phyloP scores from a whole-genome alignment of 805 yeast genomes.

The Cyberlindnera maritima region DNA sequence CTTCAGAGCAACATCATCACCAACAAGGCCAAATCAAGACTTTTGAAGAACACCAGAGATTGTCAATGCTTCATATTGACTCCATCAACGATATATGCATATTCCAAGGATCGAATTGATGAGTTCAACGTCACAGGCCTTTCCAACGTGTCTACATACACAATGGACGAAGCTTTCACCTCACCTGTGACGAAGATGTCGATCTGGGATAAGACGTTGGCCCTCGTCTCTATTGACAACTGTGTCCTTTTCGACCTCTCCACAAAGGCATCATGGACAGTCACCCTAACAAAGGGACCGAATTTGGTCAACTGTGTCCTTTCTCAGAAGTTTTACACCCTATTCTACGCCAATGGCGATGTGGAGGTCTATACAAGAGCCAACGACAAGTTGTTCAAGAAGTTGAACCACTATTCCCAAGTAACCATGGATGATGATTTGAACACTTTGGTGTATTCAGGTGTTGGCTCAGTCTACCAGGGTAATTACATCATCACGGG shows the following conservation, averaged over 20 bases:
- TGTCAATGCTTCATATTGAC: neutral
- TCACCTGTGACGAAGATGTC: neutral
- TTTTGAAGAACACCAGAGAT: neutral
- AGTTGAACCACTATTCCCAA: slow-evolving; percentile 8
- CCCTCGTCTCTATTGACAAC: neutral
- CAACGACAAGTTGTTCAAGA: neutral
- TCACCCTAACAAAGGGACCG: neutral
- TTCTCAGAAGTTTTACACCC: neutral
- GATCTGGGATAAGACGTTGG: neutral
- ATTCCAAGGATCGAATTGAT: neutral
- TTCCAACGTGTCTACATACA: neutral
- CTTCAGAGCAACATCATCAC: neutral
- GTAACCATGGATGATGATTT: neutral
- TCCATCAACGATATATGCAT: neutral
- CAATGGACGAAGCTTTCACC: neutral
- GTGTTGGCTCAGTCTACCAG: slow-evolving; percentile 5
- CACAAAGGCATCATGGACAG: neutral
- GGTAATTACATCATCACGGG: slow-evolving; percentile 13
- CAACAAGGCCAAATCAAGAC: neutral
- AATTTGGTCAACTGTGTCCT: neutral
- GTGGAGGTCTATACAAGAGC: slow-evolving; percentile 5
- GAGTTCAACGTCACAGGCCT: neutral
- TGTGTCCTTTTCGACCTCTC: slow-evolving; percentile 1
- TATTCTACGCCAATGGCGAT: slow-evolving; percentile 8
- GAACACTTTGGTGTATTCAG: neutral